Base-by-base conservation (phyloP, 352 stramenopile species). In the Phytophthora colocasiae region DNA sequence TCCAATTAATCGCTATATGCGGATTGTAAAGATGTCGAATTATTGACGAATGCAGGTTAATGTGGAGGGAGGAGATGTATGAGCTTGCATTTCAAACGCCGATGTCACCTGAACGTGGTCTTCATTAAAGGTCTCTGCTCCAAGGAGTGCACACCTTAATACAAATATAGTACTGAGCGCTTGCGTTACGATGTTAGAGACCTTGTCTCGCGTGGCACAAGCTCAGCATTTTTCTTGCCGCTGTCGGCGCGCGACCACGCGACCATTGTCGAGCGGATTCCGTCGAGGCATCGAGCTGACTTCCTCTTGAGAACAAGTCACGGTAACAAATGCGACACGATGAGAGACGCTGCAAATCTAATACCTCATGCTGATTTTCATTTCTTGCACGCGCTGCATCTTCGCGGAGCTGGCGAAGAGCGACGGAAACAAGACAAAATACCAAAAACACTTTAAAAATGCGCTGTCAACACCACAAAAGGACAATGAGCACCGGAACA, bases 261-360 rank as follows among this genome's bases (percentile, higher is more conserved):
- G 46, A 53, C 26, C 29, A 51, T 22, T 19, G 46, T 12, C 27
- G 44, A 40, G 46, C 46, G 14, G 31, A 45, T 36, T 22, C 32
- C 19, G 31, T 56, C 36, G 51, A 47, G 36, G 38, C 38, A 49
- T 38, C 7, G 39, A 34, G 31, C 31, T 34, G 31, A 31, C 2
- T 43, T 19, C 11, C 10, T 43, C 4, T 11, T 17, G 36, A 8
- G 31, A 34, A 12, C 31, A 34, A 34, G 31, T 34, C 12, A 12
- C 36, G 9, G 38, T 36, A 36, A 14, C 10, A 52, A 52, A 10
- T 38, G 54, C 40, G 58, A 66, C 58, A 66, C 29, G 48, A 66
- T 66, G 29, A 45, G 47, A 60, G 58, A 66, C 58, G 29, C 14
- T 64, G 24, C 58, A 59, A 40, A 62, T 26, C 40, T 46, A n/a